These are phyloP conservation scores for Syzygium aromaticum DNA, from an alignment of 345 rosid genomes.

Conservation along the genomic window DNA sequence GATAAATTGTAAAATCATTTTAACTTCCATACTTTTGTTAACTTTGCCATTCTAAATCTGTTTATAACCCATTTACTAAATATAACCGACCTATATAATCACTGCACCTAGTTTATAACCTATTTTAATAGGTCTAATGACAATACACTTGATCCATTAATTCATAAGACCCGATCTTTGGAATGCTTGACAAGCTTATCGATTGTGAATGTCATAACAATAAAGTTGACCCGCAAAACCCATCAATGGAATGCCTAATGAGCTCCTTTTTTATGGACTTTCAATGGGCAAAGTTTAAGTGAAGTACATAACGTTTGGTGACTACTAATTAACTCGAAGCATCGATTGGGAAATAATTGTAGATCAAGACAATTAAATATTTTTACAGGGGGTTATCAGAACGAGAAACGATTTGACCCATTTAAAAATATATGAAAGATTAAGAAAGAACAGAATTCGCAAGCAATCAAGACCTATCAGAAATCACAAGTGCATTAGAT, in stretches of 20 bases:
- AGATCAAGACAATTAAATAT: not conserved
- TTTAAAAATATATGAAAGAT: too few species aligned
- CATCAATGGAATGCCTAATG: not conserved
- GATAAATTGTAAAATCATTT: not conserved
- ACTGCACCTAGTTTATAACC: too few species aligned
- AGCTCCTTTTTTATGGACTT: not conserved
- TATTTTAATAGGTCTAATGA: too few species aligned
- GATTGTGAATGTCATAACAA: too few species aligned
- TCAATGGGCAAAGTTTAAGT: not conserved
- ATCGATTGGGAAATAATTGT: not conserved
- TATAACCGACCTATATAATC: not conserved
- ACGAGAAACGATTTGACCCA: not conserved
- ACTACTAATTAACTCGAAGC: not conserved
- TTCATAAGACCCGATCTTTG: too few species aligned
- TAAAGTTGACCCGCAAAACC: too few species aligned
- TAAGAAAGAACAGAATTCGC: too few species aligned
- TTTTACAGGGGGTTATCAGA: too few species aligned
- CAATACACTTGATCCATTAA: not conserved
- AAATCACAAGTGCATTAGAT: too few species aligned
- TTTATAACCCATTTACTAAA: not conserved
- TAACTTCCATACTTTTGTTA: not conserved
- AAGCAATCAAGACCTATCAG: too few species aligned
- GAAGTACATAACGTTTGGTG: not conserved
- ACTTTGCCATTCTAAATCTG: not conserved
- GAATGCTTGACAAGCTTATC: not conserved